phyloP scores from a whole-genome alignment of 2,329 filamentous ascomycete species.

The Cladophialophora chaetospira region DNA sequence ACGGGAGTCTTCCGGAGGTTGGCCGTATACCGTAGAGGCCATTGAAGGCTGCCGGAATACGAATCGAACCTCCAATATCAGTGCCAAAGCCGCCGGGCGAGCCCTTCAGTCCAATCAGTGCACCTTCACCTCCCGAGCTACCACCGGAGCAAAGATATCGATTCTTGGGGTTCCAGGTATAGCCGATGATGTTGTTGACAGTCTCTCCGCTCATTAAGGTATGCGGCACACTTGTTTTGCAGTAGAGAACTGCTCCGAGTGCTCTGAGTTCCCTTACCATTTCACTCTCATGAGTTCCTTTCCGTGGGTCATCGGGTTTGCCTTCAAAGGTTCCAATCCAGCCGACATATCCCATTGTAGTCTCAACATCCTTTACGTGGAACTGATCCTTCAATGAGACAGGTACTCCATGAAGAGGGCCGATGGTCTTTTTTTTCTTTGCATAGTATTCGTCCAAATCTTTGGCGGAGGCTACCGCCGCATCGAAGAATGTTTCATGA shows the following conservation, averaged over 20 bases:
- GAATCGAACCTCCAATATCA: slow-evolving; percentile 59
- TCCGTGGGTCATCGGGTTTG: slow-evolving; percentile 53
- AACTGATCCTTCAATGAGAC: slow-evolving; percentile 57
- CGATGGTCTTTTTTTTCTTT: slow-evolving; percentile 49
- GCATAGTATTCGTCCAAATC: slow-evolving; percentile 52
- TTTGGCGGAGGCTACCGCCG: slow-evolving; percentile 53
- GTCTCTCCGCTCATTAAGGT: slow-evolving; percentile 62
- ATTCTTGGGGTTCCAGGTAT: slow-evolving; percentile 61
- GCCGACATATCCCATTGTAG: slow-evolving; percentile 66
- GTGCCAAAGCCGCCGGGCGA: slow-evolving; percentile 61
- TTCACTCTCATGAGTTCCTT: slow-evolving; percentile 56
- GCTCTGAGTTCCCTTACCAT: slow-evolving; percentile 58
- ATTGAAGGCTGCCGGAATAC: slow-evolving; percentile 63
- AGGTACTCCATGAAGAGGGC: slow-evolving; percentile 65
- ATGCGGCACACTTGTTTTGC: slow-evolving; percentile 59
- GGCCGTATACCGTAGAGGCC: slow-evolving; percentile 60
- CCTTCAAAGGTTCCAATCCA: slow-evolving; percentile 65
- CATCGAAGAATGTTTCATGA: slow-evolving; percentile 58
- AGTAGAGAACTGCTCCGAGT: slow-evolving; percentile 58
- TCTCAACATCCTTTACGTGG: slow-evolving; percentile 53
- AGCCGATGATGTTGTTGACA: slow-evolving; percentile 62
- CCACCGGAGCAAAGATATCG: slow-evolving; percentile 57
- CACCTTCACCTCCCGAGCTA: slow-evolving; percentile 62
- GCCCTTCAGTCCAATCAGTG: slow-evolving; percentile 57
- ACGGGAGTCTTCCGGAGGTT: slow-evolving; percentile 55